Conservation (phyloP, 2,329 filamentous ascomycete species). For the Fusarium tricinctum region DNA sequence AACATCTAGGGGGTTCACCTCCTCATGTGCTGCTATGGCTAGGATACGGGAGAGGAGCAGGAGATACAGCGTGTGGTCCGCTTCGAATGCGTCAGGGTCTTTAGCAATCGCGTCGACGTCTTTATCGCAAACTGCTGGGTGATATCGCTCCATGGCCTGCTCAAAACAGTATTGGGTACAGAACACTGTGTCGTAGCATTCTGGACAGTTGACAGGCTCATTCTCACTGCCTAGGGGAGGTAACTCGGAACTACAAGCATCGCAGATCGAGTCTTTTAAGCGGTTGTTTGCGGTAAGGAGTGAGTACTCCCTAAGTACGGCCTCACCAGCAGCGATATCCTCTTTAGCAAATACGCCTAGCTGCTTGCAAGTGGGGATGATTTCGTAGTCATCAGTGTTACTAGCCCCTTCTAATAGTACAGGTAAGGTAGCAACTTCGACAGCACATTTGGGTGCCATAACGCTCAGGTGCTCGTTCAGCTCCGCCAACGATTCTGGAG, state of each 20-base stretch:
- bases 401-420: conserved; percentile 72
- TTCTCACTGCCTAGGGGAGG: conserved; percentile 68
- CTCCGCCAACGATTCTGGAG: conserved; percentile 75
- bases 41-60: conserved; percentile 73
- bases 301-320: conserved; percentile 84
- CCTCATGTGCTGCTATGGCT: conserved; percentile 73
- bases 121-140: conserved; percentile 75
- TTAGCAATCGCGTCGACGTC: conserved; percentile 76
- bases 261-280: conserved; percentile 87
- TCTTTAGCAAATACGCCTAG: conserved; percentile 91
- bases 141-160: conserved; percentile 71
- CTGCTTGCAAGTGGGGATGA: conserved; percentile 75
- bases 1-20: conserved; percentile 73
- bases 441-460: conserved; percentile 85
- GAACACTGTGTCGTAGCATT: conserved; percentile 76
- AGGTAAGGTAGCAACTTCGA: conserved; percentile 81
- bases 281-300: conserved; percentile 91
- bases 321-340: conserved; percentile 81
- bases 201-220: conserved; percentile 67
- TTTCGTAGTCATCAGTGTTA: conserved; percentile 63
- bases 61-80: conserved; percentile 73
- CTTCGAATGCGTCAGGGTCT: conserved; percentile 71
- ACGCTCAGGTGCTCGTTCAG: conserved; percentile 78
- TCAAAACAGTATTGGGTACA: conserved; percentile 72
- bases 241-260: conserved; percentile 85